Base-by-base conservation (phyloP, 2,329 filamentous ascomycete species). In the Phyllosticta citriasiana region DNA sequence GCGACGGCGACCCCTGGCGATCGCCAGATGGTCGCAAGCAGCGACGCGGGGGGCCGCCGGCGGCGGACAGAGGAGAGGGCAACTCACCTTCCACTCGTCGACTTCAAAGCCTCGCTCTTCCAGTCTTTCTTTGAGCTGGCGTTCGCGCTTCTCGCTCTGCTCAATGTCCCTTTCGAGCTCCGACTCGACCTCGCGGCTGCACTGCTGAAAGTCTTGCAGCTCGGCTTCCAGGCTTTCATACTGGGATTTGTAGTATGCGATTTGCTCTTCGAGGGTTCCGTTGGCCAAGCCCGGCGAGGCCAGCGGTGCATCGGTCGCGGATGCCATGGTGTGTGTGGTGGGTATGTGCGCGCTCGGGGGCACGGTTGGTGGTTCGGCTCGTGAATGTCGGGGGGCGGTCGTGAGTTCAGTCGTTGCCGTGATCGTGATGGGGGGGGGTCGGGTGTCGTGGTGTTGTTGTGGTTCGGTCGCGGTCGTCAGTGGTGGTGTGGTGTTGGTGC, bases 131-230 rank as follows among this genome's bases (percentile, higher is more conserved):
- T 92, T 87, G 67, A 97, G 77, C 65, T 86, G 80, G 65, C 91
- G 84, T 77, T 97, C 93, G 68, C 91, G 85, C 79, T 96, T 96
- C 80, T 99, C 94, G 53, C 92, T 92, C 53, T 90, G 88, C 69
- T 97, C 93, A 62, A 99, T 87, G 73, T 99, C 94, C 79, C 92
- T 95, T 76, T 99, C 94, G 59, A 99, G 80, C 76, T 97, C 94
- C 55, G 88, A 85, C 75, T 99, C 94, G 30, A 99, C 82, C 74
- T 97, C 94, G 73, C 91, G 89, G 75, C 92, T 97, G 60, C 91
- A 96, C 62, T 90, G 83, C 71, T 96, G 90, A 73, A 99, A 99
- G 70, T 99, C 94, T 64, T 89, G 84, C 64, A 99, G 84, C 75
- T 99, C 94, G 59, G 86, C 81, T 76, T 97, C 94, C 47, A 99